Conservation (phyloP, 202 grass and related monocot genomes). For the Digitaria exilis region DNA sequence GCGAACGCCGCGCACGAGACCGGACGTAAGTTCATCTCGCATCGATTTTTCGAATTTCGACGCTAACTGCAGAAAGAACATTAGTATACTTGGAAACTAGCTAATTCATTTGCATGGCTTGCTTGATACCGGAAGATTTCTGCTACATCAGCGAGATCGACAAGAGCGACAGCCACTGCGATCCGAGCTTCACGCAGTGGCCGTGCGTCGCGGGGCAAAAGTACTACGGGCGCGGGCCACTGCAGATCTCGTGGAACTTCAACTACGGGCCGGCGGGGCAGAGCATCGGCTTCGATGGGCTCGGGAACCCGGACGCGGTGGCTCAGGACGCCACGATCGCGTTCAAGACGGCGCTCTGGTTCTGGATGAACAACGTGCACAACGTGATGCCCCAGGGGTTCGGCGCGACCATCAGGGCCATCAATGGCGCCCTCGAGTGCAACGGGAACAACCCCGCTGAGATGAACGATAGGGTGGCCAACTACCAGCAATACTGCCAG, state of each 20-base stretch:
- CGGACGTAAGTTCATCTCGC: conserved; percentile 48
- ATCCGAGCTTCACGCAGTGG: conserved; percentile 15
- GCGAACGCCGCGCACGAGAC: conserved; percentile 73
- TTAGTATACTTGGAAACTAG: too few relatives aligned
- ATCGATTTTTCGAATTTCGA: too few relatives aligned
- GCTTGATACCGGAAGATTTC: conserved; percentile 34
- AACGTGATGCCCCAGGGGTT: conserved; percentile 53
- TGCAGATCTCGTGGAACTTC: conserved; percentile 73
- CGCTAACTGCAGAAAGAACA: too few relatives aligned
- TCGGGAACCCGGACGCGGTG: conserved; percentile 47
- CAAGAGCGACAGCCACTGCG: conserved; percentile 41
- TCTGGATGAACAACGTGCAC: conserved; percentile 68
- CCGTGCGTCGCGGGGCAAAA: conserved; percentile 46
- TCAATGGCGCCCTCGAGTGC: conserved; percentile 55
- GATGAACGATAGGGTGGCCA: conserved; percentile 27
- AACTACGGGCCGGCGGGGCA: conserved; percentile 71
- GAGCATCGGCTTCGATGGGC: conserved; percentile 61
- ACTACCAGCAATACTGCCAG: conserved; percentile 38
- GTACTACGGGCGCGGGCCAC: conserved; percentile 68
- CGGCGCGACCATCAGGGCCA: conserved; percentile 55
- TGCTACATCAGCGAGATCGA: conserved; percentile 70
- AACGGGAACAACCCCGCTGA: conserved; percentile 31
- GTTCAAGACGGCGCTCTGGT: conserved; percentile 70
- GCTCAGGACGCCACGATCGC: conserved; percentile 49
- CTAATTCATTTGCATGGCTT: too few relatives aligned